Evolutionary conservation across 257 asterid genomes (phyloP).

Genomic region (Nicotiana attenuata): DNA sequence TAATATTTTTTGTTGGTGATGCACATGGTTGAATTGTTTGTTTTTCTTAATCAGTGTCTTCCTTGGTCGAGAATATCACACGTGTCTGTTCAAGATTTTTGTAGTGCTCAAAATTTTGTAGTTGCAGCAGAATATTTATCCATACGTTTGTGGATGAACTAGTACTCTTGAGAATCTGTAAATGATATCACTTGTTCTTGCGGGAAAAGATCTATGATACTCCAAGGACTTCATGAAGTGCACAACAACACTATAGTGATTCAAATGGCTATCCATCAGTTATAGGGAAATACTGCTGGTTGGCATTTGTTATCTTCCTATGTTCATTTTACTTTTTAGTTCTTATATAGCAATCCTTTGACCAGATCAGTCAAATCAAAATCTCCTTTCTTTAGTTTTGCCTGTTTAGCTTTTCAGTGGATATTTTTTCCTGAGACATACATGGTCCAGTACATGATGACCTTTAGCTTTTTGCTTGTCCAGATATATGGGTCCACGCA

Average conservation of each 20-base stretch:
- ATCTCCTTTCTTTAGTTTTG: neutral
- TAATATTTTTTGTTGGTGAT: neutral
- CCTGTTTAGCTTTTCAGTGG: neutral
- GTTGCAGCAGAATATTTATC: neutral
- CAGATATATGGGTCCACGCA: neutral
- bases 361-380: constrained; percentile 2
- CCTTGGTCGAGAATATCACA: neutral
- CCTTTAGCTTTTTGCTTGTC: constrained; percentile 5
- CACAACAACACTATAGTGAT: neutral
- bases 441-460: neutral
- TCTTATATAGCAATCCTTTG: neutral
- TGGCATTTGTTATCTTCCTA: neutral
- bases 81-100: neutral
- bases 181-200: neutral
- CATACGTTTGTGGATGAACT: neutral
- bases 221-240: neutral
- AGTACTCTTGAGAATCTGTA: neutral
- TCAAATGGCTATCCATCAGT: constrained; percentile 3
- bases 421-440: neutral
- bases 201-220: neutral
- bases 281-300: neutral
- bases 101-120: constrained; percentile 6
- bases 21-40: neutral
- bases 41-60: neutral
- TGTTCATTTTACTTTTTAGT: neutral